Evolutionary conservation across 192 early-diverging fungal genomes (phyloP).

Genomic region (Coemansia sp.): DNA sequence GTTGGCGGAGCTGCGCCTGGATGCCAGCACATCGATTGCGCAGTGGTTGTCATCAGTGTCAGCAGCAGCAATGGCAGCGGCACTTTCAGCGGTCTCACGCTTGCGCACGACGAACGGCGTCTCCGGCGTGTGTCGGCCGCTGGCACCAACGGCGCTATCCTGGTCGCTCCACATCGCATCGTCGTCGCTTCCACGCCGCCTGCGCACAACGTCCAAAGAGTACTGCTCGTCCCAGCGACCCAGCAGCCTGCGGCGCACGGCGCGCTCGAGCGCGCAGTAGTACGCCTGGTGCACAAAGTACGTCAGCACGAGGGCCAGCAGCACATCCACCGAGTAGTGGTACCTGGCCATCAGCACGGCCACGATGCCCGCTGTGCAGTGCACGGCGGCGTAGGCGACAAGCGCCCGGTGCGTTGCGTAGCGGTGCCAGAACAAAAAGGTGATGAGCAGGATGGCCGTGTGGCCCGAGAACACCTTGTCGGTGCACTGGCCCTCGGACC

Average conservation of each 20-base stretch:
- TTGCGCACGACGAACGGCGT: conserved; percentile 19
- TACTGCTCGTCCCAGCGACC: not conserved
- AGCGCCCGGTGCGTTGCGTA: conserved; percentile 52
- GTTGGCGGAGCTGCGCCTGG: too few species aligned
- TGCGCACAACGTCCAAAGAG: conserved; percentile 8
- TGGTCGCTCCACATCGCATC: conserved; percentile 20
- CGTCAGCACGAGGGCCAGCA: conserved; percentile 58
- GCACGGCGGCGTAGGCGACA: conserved; percentile 40
- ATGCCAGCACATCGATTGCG: conserved; percentile 4
- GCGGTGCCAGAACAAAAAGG: conserved; percentile 56
- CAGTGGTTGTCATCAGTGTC: conserved; percentile 19
- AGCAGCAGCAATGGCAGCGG: too few species aligned
- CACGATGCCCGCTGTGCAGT: conserved; percentile 44
- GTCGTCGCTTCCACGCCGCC: not conserved
- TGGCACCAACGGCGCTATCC: conserved; percentile 32
- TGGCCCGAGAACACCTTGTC: conserved; percentile 68
- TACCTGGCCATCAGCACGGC: conserved; percentile 56
- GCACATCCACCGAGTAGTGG: conserved; percentile 63
- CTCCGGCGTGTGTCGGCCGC: conserved; percentile 4
- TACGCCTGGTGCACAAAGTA: conserved; percentile 57
- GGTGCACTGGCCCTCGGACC: conserved; percentile 55
- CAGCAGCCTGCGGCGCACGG: conserved; percentile 3
- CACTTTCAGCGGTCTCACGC: conserved; percentile 8
- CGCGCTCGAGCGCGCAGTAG: conserved; percentile 47
- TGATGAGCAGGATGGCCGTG: conserved; percentile 55